Conservation (phyloP, 345 rosid species). For the Nasturtium officinale region DNA sequence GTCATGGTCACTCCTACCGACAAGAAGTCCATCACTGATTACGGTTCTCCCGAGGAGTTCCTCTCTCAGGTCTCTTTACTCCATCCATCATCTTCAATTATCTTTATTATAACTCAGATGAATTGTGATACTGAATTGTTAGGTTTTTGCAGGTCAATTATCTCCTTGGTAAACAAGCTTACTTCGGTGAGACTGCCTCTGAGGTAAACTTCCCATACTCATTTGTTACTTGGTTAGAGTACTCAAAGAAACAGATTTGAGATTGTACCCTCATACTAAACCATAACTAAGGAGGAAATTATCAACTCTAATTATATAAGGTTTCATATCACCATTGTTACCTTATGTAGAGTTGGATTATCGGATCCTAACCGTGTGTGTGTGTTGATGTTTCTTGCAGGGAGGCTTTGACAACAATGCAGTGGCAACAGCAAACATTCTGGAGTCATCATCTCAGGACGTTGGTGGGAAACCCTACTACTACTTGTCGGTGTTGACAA, state of each 20-base stretch:
- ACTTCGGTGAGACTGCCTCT: constrained; percentile 64
- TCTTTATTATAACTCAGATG: neutral
- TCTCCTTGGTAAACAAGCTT: constrained; percentile 86
- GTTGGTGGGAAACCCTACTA: constrained; percentile 66
- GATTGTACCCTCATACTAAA: neutral
- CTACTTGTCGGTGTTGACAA: constrained; percentile 71
- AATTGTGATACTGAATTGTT: constrained; percentile 1
- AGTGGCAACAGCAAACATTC: constrained; percentile 88
- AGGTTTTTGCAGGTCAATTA: constrained; percentile 63
- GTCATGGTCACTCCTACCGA: constrained; percentile 81
- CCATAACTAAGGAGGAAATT: neutral
- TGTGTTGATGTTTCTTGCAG: constrained; percentile 44
- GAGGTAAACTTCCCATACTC: constrained; percentile 58
- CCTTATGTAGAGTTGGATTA: constrained; percentile 20
- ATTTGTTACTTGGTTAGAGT: neutral
- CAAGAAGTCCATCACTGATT: constrained; percentile 78
- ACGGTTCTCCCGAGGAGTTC: constrained; percentile 79
- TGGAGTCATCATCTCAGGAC: constrained; percentile 54
- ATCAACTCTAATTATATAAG: neutral
- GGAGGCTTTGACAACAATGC: constrained; percentile 78
- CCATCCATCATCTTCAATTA: constrained; percentile 1
- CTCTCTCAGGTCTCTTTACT: constrained; percentile 57
- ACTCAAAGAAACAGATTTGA: neutral
- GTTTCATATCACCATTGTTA: constrained; percentile 6
- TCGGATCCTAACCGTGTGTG: neutral